Evolutionary conservation across 306 rosid species (phyloP).

Genomic region (Rosa multiflora): DNA sequence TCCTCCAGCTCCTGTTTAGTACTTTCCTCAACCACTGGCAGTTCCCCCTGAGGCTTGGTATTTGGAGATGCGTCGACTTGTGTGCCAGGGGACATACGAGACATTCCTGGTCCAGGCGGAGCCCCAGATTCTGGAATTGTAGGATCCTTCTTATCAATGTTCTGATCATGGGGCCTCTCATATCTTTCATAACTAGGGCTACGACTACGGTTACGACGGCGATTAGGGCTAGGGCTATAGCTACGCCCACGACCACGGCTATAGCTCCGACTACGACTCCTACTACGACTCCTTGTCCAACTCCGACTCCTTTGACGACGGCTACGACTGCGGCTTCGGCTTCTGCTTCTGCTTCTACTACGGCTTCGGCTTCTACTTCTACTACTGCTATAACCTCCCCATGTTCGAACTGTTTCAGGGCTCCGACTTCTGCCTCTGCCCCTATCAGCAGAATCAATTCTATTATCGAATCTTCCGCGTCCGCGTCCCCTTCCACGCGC

Average conservation of each 20-base stretch:
- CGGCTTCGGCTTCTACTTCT: constrained; percentile 87
- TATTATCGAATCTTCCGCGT: constrained; percentile 77
- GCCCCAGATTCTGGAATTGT: constrained; percentile 32
- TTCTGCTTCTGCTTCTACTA: constrained; percentile 38
- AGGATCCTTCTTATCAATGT: constrained; percentile 35
- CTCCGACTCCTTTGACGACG: constrained; percentile 57
- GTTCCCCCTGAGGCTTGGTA: constrained; percentile 31
- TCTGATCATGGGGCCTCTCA: constrained; percentile 33
- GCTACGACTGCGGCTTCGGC: constrained; percentile 41
- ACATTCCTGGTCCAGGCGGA: constrained; percentile 38
- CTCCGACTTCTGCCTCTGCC: constrained; percentile 78
- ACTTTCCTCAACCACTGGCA: constrained; percentile 29
- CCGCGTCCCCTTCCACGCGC: constrained; percentile 65
- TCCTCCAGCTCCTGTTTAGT: constrained; percentile 34
- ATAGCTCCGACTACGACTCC: constrained; percentile 53
- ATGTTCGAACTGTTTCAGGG: constrained; percentile 20
- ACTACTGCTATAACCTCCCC: constrained; percentile 17
- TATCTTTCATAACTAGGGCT: constrained; percentile 45
- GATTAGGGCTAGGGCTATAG: constrained; percentile 40
- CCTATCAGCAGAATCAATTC: constrained; percentile 59
- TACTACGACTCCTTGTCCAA: constrained; percentile 57
- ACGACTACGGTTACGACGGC: constrained; percentile 41
- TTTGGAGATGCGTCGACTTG: constrained; percentile 33
- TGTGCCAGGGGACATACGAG: constrained; percentile 32
- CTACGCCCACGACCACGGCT: constrained; percentile 38